Evolutionary conservation across 257 asterid species (phyloP).

Genomic region (Oldenlandia corymbosa): DNA sequence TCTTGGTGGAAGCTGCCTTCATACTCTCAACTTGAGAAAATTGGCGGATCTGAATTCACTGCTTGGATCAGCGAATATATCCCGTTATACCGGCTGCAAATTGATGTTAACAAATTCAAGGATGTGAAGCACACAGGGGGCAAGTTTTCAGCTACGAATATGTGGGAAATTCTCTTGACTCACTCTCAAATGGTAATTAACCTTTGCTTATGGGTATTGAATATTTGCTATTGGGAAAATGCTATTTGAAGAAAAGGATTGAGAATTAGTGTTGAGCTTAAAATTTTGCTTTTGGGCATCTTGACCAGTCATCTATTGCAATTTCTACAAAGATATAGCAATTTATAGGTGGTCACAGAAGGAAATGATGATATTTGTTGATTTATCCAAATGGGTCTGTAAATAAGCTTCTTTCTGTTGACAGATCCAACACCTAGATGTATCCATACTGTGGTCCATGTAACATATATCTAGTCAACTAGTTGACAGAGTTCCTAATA

Average conservation of each 20-base stretch:
- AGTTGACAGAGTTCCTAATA: background rate
- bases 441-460: background rate
- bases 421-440: background rate
- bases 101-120: conserved; percentile 45
- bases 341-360: background rate
- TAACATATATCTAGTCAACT: background rate
- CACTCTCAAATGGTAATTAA: conserved; percentile 79
- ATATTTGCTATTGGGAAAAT: too few species aligned
- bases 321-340: background rate
- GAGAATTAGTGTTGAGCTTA: background rate
- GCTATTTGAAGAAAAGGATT: background rate
- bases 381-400: background rate
- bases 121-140: conserved; percentile 68
- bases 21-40: conserved; percentile 55
- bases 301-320: background rate
- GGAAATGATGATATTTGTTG: background rate
- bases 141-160: conserved; percentile 35
- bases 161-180: conserved; percentile 61
- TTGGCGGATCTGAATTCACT: conserved; percentile 72
- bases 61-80: conserved; percentile 72
- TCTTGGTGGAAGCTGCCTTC: conserved; percentile 55
- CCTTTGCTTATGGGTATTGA: conserved; percentile 4
- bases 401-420: background rate
- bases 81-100: conserved; percentile 60
- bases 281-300: too few species aligned